Conservation (phyloP, 139 green algal species). For the Chlamydomonas schloesseri region DNA sequence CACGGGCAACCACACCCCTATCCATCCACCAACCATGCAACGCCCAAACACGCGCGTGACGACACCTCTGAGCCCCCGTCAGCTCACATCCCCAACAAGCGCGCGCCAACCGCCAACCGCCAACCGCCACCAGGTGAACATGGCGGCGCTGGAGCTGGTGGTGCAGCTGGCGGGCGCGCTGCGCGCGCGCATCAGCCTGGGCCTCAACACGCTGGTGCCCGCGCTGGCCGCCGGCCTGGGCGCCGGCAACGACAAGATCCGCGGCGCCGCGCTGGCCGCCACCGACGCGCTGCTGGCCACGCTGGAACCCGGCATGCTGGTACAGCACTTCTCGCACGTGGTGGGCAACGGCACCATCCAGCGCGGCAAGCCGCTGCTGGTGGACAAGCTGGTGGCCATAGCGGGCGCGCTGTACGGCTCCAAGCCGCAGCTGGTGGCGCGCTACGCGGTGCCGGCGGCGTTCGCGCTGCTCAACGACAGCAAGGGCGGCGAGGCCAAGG, state of each 20-base stretch:
- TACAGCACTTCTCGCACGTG: constrained; percentile 74
- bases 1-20: no score
- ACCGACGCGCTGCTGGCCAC: constrained; percentile 53
- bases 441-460: constrained; percentile 47
- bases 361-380: constrained; percentile 60
- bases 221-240: constrained; percentile 66
- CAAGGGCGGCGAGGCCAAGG: constrained; percentile 38
- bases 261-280: constrained; percentile 42
- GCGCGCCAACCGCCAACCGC: no score
- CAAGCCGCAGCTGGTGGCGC: constrained; percentile 60
- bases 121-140: constrained; percentile 35
- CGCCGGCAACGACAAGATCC: constrained; percentile 70
- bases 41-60: no score
- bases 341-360: constrained; percentile 55
- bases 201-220: constrained; percentile 73
- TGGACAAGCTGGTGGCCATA: constrained; percentile 66
- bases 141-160: constrained; percentile 56
- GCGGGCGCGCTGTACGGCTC: constrained; percentile 38
- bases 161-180: not conserved
- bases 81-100: no score
- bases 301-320: constrained; percentile 57
- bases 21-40: no score
- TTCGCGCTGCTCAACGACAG: constrained; percentile 45
- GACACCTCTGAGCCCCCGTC: no score
- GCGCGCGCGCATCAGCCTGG: constrained; percentile 27